A percentile compares a stretch with the other conserved stretches of the same genome.
phyloP scores from a whole-genome alignment of 2,329 filamentous ascomycete species.

The Sporothrix schenckii region DNA sequence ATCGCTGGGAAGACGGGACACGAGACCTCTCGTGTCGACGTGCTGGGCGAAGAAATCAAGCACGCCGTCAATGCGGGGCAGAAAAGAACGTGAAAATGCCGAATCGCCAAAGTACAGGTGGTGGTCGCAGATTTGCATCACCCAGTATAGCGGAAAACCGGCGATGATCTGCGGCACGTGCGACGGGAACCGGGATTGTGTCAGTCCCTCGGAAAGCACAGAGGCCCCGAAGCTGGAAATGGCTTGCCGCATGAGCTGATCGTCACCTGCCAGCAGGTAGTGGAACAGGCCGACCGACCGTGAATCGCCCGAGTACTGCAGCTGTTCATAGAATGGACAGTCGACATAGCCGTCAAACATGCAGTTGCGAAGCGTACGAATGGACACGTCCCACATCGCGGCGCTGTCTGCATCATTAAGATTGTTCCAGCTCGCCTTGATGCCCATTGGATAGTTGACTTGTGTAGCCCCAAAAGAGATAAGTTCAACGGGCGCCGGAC shows the following conservation, averaged over 20 bases:
- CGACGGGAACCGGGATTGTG: slow-evolving; percentile 44
- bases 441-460: slow-evolving; percentile 45
- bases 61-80: slow-evolving; percentile 45
- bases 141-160: slow-evolving; percentile 47
- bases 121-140: slow-evolving; percentile 45
- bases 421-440: slow-evolving; percentile 39
- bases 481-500: slow-evolving; percentile 38
- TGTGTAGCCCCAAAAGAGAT: slow-evolving; percentile 40
- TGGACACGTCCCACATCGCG: slow-evolving; percentile 39
- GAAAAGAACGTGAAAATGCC: slow-evolving; percentile 40
- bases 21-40: slow-evolving; percentile 36
- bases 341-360: slow-evolving; percentile 45
- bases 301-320: slow-evolving; percentile 41
- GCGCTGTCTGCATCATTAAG: slow-evolving; percentile 31
- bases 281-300: slow-evolving; percentile 41
- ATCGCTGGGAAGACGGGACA: slow-evolving; percentile 38
- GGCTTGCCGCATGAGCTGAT: slow-evolving; percentile 42
- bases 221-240: slow-evolving; percentile 40
- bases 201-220: slow-evolving; percentile 40
- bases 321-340: slow-evolving; percentile 45
- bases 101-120: slow-evolving; percentile 44
- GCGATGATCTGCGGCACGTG: slow-evolving; percentile 45
- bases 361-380: slow-evolving; percentile 44
- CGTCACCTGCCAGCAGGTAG: slow-evolving; percentile 42
- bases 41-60: slow-evolving; percentile 43